Percentiles rank a stretch among this genome's conserved stretches.
Conservation (phyloP, 257 asterid species). For the Solanum clarkiae region DNA sequence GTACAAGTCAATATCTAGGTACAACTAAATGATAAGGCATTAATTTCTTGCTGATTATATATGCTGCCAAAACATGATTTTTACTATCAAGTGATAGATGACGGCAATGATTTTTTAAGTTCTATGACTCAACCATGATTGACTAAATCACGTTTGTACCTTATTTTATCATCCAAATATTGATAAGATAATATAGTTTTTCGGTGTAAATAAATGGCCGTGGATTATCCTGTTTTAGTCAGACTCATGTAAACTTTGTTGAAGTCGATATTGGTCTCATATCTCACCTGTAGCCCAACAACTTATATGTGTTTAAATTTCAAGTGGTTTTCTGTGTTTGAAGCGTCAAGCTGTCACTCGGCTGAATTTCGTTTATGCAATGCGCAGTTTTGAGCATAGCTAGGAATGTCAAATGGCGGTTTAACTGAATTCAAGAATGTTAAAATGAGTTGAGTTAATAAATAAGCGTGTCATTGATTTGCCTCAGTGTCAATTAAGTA, state of each 20-base stretch:
- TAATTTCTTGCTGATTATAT: background rate
- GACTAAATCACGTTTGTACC: background rate
- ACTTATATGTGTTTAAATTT: background rate
- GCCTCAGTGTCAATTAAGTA: background rate
- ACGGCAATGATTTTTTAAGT: background rate
- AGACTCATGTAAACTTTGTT: background rate
- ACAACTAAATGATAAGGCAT: background rate
- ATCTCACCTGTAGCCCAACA: background rate
- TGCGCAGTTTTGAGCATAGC: background rate
- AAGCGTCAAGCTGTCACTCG: background rate
- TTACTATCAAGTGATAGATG: background rate
- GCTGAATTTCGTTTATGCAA: background rate
- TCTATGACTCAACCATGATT: background rate
- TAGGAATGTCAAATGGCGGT: background rate
- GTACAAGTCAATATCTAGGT: background rate
- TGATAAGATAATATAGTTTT: background rate
- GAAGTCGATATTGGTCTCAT: background rate
- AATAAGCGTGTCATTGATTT: background rate
- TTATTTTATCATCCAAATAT: background rate
- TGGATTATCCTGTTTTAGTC: background rate
- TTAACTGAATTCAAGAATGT: background rate
- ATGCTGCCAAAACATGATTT: background rate
- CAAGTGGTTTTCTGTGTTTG: background rate
- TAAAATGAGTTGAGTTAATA: background rate
- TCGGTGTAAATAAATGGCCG: background rate